Conservation (phyloP, 768 basidiomycete species). For the Dioszegia crocea region DNA sequence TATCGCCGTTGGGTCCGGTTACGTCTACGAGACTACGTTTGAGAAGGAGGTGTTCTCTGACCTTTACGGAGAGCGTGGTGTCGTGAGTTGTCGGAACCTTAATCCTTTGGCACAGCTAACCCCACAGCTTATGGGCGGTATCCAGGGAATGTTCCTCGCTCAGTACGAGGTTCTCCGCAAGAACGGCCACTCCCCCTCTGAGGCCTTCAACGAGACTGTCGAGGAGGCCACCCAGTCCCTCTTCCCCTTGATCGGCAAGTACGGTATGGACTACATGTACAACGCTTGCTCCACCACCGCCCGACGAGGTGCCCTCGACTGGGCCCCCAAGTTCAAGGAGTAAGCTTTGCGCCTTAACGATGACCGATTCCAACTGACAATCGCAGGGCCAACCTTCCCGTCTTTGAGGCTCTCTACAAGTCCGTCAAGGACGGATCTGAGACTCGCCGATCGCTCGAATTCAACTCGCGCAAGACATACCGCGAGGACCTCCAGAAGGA, state of each 20-base stretch:
- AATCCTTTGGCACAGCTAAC: slow-evolving; percentile 7
- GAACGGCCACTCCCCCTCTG: slow-evolving; percentile 82
- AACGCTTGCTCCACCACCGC: slow-evolving; percentile 98
- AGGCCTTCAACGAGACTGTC: slow-evolving; percentile 96
- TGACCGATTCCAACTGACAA: not conserved
- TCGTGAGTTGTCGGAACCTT: slow-evolving; percentile 59
- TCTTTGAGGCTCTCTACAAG: slow-evolving; percentile 93
- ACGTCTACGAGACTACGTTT: slow-evolving; percentile 98
- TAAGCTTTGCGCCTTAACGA: slow-evolving; percentile 16
- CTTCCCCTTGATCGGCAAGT: slow-evolving; percentile 91
- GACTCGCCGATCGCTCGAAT: slow-evolving; percentile 94
- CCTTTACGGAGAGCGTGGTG: slow-evolving; percentile 98
- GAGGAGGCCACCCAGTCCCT: slow-evolving; percentile 99
- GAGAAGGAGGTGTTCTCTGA: slow-evolving; percentile 99
- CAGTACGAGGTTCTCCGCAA: slow-evolving; percentile 65
- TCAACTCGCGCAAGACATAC: slow-evolving; percentile 88
- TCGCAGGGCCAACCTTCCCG: slow-evolving; percentile 75
- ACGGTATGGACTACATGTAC: slow-evolving; percentile 99
- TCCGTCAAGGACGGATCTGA: slow-evolving; percentile 92
- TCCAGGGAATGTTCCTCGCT: slow-evolving; percentile 96
- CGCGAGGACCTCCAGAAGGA: slow-evolving; percentile 88
- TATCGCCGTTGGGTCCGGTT: slow-evolving; percentile 91
- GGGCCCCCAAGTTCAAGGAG: slow-evolving; percentile 90
- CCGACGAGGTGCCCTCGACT: slow-evolving; percentile 91
- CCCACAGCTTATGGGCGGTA: slow-evolving; percentile 88